Conservation (phyloP, 352 stramenopile species). For the Phytophthora litchii region DNA sequence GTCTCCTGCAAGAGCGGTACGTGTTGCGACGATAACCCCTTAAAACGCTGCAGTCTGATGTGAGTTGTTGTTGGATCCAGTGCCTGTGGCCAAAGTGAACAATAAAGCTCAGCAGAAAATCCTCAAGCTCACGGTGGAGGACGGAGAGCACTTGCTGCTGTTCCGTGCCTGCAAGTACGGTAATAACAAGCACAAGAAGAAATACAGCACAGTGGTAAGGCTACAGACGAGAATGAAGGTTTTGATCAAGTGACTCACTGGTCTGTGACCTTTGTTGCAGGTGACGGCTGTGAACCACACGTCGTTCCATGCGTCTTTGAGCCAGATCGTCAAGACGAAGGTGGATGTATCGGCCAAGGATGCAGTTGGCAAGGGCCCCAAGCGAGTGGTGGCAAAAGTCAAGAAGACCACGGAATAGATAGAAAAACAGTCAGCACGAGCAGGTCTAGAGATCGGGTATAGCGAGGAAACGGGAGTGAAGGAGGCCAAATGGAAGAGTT, state of each 20-base stretch:
- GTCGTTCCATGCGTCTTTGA: slow-evolving; percentile 71
- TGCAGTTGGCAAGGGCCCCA: slow-evolving; percentile 28
- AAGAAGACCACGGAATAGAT: slow-evolving; percentile 78
- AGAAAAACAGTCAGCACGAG: slow-evolving; percentile 12
- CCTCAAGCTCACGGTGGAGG: slow-evolving; percentile 42
- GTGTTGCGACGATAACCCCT: slow-evolving; percentile 11
- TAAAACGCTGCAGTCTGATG: slow-evolving; percentile 6
- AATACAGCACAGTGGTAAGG: slow-evolving; percentile 77
- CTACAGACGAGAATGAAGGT: neutral
- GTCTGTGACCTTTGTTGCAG: slow-evolving; percentile 32
- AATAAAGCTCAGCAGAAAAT: slow-evolving; percentile 42
- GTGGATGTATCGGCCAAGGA: slow-evolving; percentile 44
- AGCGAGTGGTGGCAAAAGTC: slow-evolving; percentile 52
- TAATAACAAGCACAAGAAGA: slow-evolving; percentile 91
- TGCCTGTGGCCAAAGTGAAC: slow-evolving; percentile 45
- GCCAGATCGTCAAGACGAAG: slow-evolving; percentile 76
- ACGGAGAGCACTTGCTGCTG: slow-evolving; percentile 67
- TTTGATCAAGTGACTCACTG: slow-evolving; percentile 5
- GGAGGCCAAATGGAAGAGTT: slow-evolving; percentile 33
- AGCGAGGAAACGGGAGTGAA: slow-evolving; percentile 6
- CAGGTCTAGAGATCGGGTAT: slow-evolving; percentile 31
- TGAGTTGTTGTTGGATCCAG: slow-evolving; percentile 28
- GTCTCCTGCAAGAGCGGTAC: slow-evolving; percentile 75
- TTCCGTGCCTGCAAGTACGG: slow-evolving; percentile 81
- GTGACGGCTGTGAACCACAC: slow-evolving; percentile 62